Evolutionary conservation across 1,284 basidiomycete genomes (phyloP).

Genomic region (Ustilago sp.): DNA sequence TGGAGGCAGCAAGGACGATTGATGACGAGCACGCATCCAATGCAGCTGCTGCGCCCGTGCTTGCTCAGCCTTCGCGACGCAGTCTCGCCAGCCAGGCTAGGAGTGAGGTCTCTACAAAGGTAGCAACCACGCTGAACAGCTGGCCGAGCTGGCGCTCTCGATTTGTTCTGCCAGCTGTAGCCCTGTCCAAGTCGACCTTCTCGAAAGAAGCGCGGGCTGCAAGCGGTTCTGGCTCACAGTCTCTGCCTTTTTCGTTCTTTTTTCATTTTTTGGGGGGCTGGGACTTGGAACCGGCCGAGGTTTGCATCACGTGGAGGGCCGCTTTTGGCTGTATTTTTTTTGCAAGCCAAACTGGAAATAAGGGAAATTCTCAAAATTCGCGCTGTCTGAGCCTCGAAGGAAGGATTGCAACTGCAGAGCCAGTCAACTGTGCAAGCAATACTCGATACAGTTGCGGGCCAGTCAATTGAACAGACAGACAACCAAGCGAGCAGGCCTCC

Average conservation of each 20-base stretch:
- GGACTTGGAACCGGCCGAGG: not conserved
- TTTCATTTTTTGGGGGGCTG: not conserved
- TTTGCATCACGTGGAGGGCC: not conserved
- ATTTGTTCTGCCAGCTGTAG: not conserved
- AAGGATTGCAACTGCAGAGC: slow-evolving; percentile 19
- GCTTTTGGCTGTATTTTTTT: too few relatives aligned
- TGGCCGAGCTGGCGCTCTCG: not conserved
- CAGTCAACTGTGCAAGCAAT: slow-evolving; percentile 5
- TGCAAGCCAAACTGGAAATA: not conserved
- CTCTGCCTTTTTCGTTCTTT: not conserved
- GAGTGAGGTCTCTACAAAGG: not conserved
- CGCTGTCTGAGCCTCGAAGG: not conserved
- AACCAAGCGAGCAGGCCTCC: not conserved
- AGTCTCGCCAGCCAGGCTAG: not conserved
- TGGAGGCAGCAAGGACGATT: slow-evolving; percentile 39
- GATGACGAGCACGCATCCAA: slow-evolving; percentile 26
- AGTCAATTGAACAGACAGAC: not conserved
- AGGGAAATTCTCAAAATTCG: not conserved
- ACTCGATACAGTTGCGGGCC: not conserved
- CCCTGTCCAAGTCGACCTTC: too few relatives aligned
- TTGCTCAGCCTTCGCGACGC: too few relatives aligned
- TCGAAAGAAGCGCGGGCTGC: not conserved
- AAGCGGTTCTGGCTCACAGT: not conserved
- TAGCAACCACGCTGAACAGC: not conserved
- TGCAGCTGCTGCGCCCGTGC: slow-evolving; percentile 9